These are phyloP conservation scores for Teratosphaeria destructans DNA, from an alignment of 2,329 filamentous ascomycete genomes.

Conservation along the genomic window DNA sequence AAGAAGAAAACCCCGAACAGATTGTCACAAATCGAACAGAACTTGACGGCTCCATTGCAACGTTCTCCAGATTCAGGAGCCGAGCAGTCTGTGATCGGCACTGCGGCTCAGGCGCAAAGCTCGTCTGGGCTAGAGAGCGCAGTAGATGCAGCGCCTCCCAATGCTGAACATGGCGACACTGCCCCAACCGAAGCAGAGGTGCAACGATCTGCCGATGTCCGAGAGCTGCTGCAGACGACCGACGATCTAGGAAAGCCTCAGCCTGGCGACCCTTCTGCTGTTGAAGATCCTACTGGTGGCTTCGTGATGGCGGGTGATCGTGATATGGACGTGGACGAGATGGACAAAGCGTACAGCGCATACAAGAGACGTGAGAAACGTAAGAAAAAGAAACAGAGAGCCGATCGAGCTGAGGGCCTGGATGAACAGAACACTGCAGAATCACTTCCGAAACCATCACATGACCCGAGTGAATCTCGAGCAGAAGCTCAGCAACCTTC, in stretches of 20 bases:
- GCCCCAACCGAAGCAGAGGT: no score
- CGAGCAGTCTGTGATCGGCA: not conserved
- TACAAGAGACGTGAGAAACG: slow-evolving; percentile 25
- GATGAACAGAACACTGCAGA: not conserved
- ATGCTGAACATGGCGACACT: not conserved
- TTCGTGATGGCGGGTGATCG: slow-evolving; percentile 9
- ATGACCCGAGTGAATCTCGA: not conserved
- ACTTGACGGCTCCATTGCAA: not conserved
- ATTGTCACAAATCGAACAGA: not conserved
- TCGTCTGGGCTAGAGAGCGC: not conserved
- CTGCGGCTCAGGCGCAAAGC: not conserved
- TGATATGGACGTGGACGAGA: slow-evolving; percentile 26
- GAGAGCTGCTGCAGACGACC: not conserved
- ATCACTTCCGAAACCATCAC: not conserved
- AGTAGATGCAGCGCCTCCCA: not conserved
- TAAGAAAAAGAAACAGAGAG: slow-evolving; percentile 20
- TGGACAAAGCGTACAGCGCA: slow-evolving; percentile 22
- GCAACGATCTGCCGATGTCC: not conserved
- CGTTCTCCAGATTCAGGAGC: not conserved
- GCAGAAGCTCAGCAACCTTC: not conserved
- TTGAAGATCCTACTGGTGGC: slow-evolving; percentile 2
- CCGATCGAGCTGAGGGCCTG: not conserved
- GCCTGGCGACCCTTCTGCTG: not conserved
- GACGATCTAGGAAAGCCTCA: not conserved
- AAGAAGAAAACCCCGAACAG: not conserved